Conservation (phyloP, 805 yeast species). For the Kluyveromyces nonfermentans region DNA sequence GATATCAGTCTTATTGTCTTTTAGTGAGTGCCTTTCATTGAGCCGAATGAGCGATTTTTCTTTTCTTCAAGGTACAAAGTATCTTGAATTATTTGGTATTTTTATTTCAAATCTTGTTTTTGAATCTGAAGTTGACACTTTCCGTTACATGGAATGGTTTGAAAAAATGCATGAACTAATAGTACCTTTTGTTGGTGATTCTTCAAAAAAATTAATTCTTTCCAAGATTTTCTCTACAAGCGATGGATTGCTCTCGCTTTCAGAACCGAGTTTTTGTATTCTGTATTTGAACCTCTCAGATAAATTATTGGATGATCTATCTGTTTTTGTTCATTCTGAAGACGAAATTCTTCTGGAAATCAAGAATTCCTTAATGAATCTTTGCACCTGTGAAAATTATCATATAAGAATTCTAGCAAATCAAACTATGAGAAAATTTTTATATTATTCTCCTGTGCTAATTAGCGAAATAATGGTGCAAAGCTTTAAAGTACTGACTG, state of each 20-base stretch:
- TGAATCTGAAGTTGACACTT: neutral
- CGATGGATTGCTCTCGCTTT: conserved; percentile 1
- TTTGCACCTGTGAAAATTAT: conserved; percentile 33
- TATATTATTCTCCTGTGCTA: conserved; percentile 28
- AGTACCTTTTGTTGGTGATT: conserved; percentile 25
- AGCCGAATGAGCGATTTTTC: conserved; percentile 19
- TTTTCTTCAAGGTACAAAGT: conserved; percentile 20
- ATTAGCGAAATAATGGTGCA: conserved; percentile 31
- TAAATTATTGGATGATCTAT: conserved; percentile 14
- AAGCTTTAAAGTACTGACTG: conserved; percentile 29
- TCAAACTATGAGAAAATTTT: conserved; percentile 28
- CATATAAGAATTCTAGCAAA: conserved; percentile 35
- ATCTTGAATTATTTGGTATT: conserved; percentile 10
- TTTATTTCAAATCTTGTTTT: neutral
- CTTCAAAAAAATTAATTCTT: conserved; percentile 27
- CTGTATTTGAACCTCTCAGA: conserved; percentile 14
- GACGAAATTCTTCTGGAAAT: conserved; percentile 24
- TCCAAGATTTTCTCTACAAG: conserved; percentile 11
- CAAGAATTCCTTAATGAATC: conserved; percentile 27
- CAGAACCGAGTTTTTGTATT: conserved; percentile 5
- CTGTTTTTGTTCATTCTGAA: conserved; percentile 24
- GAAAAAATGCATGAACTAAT: conserved; percentile 16
- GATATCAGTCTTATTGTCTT: conserved; percentile 30
- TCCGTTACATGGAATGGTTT: conserved; percentile 17
- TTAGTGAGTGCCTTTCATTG: conserved; percentile 29